Percentiles rank a stretch among this genome's conserved stretches.
Evolutionary conservation across 2,329 filamentous ascomycete species (phyloP).

Genomic region (Didymella arachidicola): DNA sequence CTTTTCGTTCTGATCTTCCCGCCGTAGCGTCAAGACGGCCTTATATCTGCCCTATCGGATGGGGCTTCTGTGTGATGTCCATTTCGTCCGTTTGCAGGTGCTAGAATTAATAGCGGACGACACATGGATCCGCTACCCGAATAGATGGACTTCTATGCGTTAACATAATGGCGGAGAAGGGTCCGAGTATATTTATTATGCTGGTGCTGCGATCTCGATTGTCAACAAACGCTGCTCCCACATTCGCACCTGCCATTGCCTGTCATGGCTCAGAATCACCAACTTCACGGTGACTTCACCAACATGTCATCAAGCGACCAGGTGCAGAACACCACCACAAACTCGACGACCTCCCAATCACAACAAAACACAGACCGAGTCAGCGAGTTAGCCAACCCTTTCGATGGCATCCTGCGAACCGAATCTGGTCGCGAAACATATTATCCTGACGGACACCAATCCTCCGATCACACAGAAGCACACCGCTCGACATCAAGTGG

Average conservation of each 20-base stretch:
- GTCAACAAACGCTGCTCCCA: conserved; percentile 3
- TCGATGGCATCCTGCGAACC: conserved; percentile 34
- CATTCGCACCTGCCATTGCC: conserved; percentile 15
- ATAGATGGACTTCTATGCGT: conserved; percentile 8
- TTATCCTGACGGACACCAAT: conserved; percentile 35
- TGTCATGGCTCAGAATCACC: conserved; percentile 29
- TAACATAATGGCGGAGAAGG: conserved; percentile 14
- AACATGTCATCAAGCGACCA: conserved; percentile 19
- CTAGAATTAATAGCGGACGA: conserved; percentile 20
- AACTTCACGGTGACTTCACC: conserved; percentile 17
- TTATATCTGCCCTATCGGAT: conserved; percentile 18
- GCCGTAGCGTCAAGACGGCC: conserved; percentile 8
- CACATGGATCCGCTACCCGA: conserved; percentile 20
- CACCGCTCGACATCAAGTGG: conserved; percentile 6
- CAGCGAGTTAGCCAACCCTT: conserved; percentile 8
- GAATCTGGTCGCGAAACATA: conserved; percentile 43
- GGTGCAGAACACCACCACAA: conserved; percentile 6
- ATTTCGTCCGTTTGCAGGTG: conserved; percentile 26
- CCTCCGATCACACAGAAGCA: not conserved
- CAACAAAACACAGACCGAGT: conserved; percentile 7
- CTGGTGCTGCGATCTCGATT: conserved; percentile 13
- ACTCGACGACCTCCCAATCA: conserved; percentile 7
- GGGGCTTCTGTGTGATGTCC: conserved; percentile 2
- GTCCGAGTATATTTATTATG: conserved; percentile 12
- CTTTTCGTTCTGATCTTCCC: conserved; percentile 15